Evolutionary conservation across 2,329 filamentous ascomycete genomes (phyloP).

Genomic region (Hymenotorrendiella dingleyae): DNA sequence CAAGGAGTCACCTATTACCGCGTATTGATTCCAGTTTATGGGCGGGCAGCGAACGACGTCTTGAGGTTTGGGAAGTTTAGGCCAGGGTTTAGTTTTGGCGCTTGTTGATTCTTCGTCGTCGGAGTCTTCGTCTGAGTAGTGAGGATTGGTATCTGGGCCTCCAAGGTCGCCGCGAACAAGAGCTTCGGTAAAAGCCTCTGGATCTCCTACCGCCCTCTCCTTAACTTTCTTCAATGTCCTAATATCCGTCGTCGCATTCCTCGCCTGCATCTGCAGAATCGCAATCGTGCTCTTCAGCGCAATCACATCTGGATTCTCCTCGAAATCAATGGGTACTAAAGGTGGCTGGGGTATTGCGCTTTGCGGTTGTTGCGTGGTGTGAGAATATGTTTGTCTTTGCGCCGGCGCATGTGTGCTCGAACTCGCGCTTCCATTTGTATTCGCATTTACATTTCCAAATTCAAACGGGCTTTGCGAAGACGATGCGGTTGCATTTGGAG

Average conservation of each 20-base stretch:
- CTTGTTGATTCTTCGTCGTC: constrained; percentile 27
- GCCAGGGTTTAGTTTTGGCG: constrained; percentile 39
- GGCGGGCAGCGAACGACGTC: constrained; percentile 80
- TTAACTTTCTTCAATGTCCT: constrained; percentile 64
- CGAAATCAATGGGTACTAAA: constrained; percentile 50
- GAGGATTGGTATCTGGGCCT: constrained; percentile 7
- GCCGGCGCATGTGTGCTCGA: too few species aligned
- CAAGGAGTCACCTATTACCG: constrained; percentile 76
- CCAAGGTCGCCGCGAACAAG: constrained; percentile 57
- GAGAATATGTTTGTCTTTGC: constrained; percentile 39
- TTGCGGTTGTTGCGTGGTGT: constrained; percentile 38
- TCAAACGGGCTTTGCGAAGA: too few species aligned
- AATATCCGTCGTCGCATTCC: constrained; percentile 72
- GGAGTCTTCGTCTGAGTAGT: constrained; percentile 26
- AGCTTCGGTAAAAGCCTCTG: constrained; percentile 65
- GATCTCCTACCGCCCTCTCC: constrained; percentile 62
- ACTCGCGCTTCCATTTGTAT: too few species aligned
- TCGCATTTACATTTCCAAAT: too few species aligned
- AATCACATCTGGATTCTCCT: constrained; percentile 75
- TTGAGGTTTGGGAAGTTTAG: constrained; percentile 68
- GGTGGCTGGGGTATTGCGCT: constrained; percentile 34
- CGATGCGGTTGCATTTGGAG: too few species aligned
- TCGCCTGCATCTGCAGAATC: constrained; percentile 78
- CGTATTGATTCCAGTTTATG: constrained; percentile 93
- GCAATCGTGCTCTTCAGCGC: constrained; percentile 81